Percentiles rank a stretch among this genome's conserved stretches.
phyloP scores from a whole-genome alignment of 1,284 basidiomycete genomes.

The Papiliotrema flavescens region DNA sequence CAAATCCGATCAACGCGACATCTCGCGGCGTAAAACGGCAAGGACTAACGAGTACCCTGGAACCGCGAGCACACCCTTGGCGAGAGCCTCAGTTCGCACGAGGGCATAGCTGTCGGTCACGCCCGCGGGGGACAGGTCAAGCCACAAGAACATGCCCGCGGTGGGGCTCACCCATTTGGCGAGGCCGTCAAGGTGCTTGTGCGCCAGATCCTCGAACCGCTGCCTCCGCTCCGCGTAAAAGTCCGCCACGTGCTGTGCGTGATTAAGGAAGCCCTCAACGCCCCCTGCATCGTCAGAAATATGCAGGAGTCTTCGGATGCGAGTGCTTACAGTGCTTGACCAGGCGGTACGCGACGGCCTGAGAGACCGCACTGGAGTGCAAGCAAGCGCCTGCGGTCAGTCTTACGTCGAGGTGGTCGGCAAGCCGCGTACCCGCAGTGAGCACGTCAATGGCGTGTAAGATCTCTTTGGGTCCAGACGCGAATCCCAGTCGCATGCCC shows the following conservation, averaged over 20 bases:
- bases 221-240: slow-evolving; percentile 74
- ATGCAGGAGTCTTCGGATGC: too few relatives aligned
- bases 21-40: background rate
- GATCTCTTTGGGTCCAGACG: slow-evolving; percentile 70
- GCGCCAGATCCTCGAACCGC: slow-evolving; percentile 76
- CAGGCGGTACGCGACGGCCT: slow-evolving; percentile 67
- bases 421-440: slow-evolving; percentile 18
- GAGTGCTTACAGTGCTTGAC: slow-evolving; percentile 63
- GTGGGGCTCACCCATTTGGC: slow-evolving; percentile 81
- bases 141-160: slow-evolving; percentile 90
- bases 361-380: slow-evolving; percentile 72
- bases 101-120: slow-evolving; percentile 66
- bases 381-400: slow-evolving; percentile 67
- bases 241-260: slow-evolving; percentile 65
- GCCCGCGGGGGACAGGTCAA: slow-evolving; percentile 46
- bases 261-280: slow-evolving; percentile 68
- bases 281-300: slow-evolving; percentile 52
- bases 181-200: slow-evolving; percentile 67
- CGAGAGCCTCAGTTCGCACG: slow-evolving; percentile 72
- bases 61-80: slow-evolving; percentile 79
- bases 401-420: background rate
- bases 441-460: slow-evolving; percentile 70
- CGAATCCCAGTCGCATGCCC: slow-evolving; percentile 65
- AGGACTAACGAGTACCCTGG: slow-evolving; percentile 58
- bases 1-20: background rate